A percentile compares a stretch with the other conserved stretches of the same genome.
These are phyloP conservation scores for Fusarium kyushuense DNA, from an alignment of 2,329 filamentous ascomycete species.

Conservation along the genomic window DNA sequence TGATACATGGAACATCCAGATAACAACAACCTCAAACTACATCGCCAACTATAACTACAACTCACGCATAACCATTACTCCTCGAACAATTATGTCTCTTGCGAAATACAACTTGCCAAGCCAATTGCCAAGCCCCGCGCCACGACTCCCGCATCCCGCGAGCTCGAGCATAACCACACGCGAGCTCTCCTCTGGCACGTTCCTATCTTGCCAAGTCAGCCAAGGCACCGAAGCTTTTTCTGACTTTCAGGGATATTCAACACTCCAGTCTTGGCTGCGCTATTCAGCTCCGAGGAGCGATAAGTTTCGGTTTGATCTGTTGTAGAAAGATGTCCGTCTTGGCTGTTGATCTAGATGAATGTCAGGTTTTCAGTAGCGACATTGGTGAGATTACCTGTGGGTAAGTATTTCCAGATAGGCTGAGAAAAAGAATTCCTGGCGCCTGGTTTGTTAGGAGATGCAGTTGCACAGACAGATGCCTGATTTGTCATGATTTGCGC, in stretches of 20 bases:
- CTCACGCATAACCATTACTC: neutral
- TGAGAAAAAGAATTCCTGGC: neutral
- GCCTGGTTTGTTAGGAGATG: neutral
- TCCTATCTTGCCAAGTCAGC: neutral
- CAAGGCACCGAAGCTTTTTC: neutral
- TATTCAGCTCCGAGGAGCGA: neutral
- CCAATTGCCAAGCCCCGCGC: constrained; percentile 28
- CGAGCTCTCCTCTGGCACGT: constrained; percentile 19
- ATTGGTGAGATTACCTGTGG: neutral
- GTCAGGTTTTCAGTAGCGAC: neutral
- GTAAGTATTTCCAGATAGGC: neutral
- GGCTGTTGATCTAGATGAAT: neutral
- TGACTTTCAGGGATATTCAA: neutral
- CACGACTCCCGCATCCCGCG: constrained; percentile 1
- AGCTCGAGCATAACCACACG: neutral
- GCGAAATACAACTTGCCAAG: constrained; percentile 13
- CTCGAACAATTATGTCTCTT: neutral
- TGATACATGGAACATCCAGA: fast-evolving
- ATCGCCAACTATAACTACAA: neutral
- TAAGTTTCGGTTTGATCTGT: neutral
- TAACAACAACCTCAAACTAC: neutral
- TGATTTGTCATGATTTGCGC: neutral
- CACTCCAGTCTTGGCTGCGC: neutral
- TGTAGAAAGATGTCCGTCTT: constrained; percentile 6
- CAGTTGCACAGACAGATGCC: neutral